Base-by-base conservation (phyloP, 768 basidiomycete genomes). In the Hericium erinaceus region DNA sequence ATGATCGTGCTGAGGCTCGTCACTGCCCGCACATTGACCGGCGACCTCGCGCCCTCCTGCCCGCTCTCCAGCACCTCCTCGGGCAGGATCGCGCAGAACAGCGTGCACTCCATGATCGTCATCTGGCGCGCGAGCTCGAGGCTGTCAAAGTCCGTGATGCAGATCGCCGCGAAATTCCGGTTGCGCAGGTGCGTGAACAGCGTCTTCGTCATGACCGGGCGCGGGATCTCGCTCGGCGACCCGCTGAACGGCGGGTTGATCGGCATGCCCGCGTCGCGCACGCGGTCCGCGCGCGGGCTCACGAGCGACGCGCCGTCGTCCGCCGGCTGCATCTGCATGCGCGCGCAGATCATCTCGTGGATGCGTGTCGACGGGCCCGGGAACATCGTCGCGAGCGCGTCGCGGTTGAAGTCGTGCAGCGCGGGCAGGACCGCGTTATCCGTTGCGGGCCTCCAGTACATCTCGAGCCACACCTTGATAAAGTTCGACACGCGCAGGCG, bases 401-500 rank as follows among this genome's bases (percentile, higher is more conserved):
- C 81, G 22, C 75, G 74, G 37, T 81, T 83, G 66, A 91, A 91
- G 3, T 76, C 74, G 22, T 75, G 75, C 66, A 90, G 70, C 16
- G 74, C 66, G 16, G 76, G 75, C 44, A 90, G 72, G 16, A 86
- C 84, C 8, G 74, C 74, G 58, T 83, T 80, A 68, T 98, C 97
- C 10, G 80, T 75, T 0, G 79, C 78, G n/a, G 82, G 69, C 7
- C 86, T 79, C 95, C 95, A 98, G 70, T 95, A 86, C 60, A 77
- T 75, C 69, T 98, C 95, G 53, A 97, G 77, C 97, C 97, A 99
- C 11, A 79, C 78, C 75, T 95, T 98, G 74, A 98, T 80, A 67
- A 98, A 85, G 69, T 95, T 95, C 48, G 89, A 88, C 40, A 98
- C 86, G 37, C 97, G 82, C 56, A 98, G 73, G 44, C 95, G 88